phyloP scores from a whole-genome alignment of 106 monocot species.

The Gastrodia elata region DNA sequence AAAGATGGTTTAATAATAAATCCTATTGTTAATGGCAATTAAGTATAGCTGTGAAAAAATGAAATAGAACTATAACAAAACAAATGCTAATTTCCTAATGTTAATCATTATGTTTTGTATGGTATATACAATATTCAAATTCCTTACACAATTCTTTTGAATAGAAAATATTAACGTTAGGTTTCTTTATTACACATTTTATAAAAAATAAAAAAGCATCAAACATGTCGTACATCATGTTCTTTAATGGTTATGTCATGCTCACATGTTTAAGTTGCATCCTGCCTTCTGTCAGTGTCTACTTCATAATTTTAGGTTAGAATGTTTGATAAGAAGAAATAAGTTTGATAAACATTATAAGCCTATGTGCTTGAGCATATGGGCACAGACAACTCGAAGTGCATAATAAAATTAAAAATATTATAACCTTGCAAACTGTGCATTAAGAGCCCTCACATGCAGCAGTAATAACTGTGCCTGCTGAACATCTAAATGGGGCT shows the following conservation, averaged over 20 bases:
- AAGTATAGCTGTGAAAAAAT: background rate
- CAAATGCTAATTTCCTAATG: background rate
- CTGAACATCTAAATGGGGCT: slow-evolving; percentile 34
- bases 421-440: slow-evolving; percentile 72
- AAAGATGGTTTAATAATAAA: background rate
- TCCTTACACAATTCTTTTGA: background rate
- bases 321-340: background rate
- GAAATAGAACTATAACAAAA: background rate
- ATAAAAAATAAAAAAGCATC: background rate
- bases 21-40: background rate
- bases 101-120: background rate
- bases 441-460: slow-evolving; percentile 87
- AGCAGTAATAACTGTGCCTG: slow-evolving; percentile 48
- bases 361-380: background rate
- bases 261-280: background rate
- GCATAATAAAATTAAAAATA: background rate
- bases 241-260: background rate
- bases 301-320: background rate
- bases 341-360: background rate
- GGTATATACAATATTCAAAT: background rate
- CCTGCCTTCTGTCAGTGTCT: background rate
- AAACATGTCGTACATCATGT: background rate
- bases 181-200: background rate
- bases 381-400: background rate
- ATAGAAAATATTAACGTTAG: background rate